Percentiles rank a stretch among this genome's conserved stretches.
phyloP scores from a whole-genome alignment of 192 early-diverging fungal species.

The Coemansia sp. region DNA sequence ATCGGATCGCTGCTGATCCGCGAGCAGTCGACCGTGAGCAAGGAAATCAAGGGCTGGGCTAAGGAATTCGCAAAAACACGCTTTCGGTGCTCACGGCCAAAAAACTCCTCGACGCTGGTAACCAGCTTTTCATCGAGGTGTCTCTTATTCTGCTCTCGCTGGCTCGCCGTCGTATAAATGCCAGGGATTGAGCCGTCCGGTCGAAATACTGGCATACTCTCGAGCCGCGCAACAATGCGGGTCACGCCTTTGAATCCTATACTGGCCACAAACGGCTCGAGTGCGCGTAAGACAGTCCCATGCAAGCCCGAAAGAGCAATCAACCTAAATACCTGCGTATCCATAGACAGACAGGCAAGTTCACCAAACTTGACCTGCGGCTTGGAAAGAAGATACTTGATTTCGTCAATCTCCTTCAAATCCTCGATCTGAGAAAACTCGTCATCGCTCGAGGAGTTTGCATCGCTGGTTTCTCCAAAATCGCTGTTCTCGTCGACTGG shows the following conservation, averaged over 20 bases:
- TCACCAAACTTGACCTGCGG: slow-evolving; percentile 25
- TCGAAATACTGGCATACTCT: slow-evolving; percentile 18
- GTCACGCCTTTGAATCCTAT: slow-evolving; percentile 1
- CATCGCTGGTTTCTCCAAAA: slow-evolving; percentile 1
- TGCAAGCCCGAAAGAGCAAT: slow-evolving; percentile 39
- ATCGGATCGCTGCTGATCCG: background rate
- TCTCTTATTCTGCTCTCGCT: slow-evolving; percentile 13
- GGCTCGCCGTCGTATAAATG: slow-evolving; percentile 9
- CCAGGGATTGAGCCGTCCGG: slow-evolving; percentile 31
- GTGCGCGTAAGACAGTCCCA: slow-evolving; percentile 24
- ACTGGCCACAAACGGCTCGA: slow-evolving; percentile 18
- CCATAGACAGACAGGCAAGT: slow-evolving; percentile 21
- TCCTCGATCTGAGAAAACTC: slow-evolving; percentile 19
- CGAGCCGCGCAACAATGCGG: slow-evolving; percentile 26
- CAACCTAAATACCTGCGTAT: slow-evolving; percentile 44
- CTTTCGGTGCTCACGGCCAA: slow-evolving; percentile 48
- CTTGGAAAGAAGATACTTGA: slow-evolving; percentile 33
- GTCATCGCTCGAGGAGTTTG: slow-evolving; percentile 30
- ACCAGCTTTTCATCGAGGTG: slow-evolving; percentile 27
- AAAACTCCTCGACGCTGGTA: slow-evolving; percentile 21
- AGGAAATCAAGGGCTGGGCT: slow-evolving; percentile 19
- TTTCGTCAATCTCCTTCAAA: slow-evolving; percentile 34
- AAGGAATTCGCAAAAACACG: slow-evolving; percentile 39
- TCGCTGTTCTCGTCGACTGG: slow-evolving; percentile 12
- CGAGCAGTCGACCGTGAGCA: slow-evolving; percentile 22